Evolutionary conservation across 768 basidiomycete species (phyloP), one percentile per base, ranked within the genome.

Genomic region (Suillus americanus): DNA sequence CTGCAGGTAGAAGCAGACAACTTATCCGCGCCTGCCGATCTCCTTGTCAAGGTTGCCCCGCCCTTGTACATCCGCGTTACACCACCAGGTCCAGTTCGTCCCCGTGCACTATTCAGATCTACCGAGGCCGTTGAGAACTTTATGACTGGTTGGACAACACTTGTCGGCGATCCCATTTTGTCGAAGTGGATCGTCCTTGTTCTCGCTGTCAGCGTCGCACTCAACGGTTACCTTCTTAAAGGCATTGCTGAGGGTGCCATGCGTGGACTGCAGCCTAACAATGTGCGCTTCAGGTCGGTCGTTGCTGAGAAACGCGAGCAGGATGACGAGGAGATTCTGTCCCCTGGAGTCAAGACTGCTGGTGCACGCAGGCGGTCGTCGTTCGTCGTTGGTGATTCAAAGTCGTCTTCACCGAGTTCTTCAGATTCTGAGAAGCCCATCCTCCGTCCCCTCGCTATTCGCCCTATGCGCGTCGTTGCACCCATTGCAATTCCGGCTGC

Each of bases 171-270:
- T 72, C 97, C 97, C 1, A 86, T 98, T 60, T 79, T 99, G 66
- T 89, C 87, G 71, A 99, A 99, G 79, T 96, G 94, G 91, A 95
- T 99, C 73, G 92, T 98, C 57, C 83, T 93, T 63, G 82, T 92
- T 18, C 86, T 99, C 28, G 91, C 88, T 3, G 84, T 97, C 65
- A 92, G 90, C 65, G 90, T 98, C 64, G 85, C 89, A 63, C 81
- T 99, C 64, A 99, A 99, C 67, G 96, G 95, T 4, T 98, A 94
- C 73, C 82, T 98, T 18, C 84, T 99, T 64, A 96, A 94, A 77
- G 91, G 91, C 5, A 90, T 92, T 50, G 89, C 88, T 0, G 86
- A 86, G 13, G 89, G 86, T 37, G 75, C 76, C 16, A 76, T 75
- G 64, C 65, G 77, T 65, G 68, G 72, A 13, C 35, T 75, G 1